Evolutionary conservation across 2,329 filamentous ascomycete genomes (phyloP).

Genomic region (Epichloe scottii): DNA sequence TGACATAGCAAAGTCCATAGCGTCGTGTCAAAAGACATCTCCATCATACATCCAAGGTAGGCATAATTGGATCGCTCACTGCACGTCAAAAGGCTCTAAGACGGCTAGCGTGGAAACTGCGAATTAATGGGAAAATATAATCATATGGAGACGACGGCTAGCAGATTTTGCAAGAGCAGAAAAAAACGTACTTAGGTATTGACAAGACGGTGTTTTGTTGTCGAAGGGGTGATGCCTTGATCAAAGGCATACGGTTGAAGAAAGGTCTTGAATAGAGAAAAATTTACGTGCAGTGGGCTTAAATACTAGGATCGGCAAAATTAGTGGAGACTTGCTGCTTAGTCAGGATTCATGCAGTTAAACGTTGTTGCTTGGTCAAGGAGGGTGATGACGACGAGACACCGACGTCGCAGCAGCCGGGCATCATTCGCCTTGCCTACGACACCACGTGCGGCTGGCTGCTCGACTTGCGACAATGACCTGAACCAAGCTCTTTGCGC

Average conservation of each 20-base stretch:
- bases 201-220: neutral
- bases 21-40: neutral
- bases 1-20: too few species aligned
- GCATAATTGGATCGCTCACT: conserved; percentile 4
- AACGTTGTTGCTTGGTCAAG: neutral
- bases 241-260: neutral
- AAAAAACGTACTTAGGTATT: neutral
- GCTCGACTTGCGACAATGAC: neutral
- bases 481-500: neutral
- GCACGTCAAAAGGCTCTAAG: conserved; percentile 5
- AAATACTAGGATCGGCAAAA: neutral
- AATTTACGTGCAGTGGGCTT: neutral
- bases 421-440: neutral
- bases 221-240: neutral
- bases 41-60: conserved; percentile 6
- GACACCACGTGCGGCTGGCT: neutral
- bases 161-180: neutral
- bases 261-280: neutral
- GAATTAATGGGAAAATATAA: conserved; percentile 5
- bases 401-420: neutral
- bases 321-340: neutral
- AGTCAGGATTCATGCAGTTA: neutral
- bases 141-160: neutral
- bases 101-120: conserved; percentile 6
- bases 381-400: neutral